Base-by-base conservation (phyloP, 257 asterid genomes). In the Lantana camara region DNA sequence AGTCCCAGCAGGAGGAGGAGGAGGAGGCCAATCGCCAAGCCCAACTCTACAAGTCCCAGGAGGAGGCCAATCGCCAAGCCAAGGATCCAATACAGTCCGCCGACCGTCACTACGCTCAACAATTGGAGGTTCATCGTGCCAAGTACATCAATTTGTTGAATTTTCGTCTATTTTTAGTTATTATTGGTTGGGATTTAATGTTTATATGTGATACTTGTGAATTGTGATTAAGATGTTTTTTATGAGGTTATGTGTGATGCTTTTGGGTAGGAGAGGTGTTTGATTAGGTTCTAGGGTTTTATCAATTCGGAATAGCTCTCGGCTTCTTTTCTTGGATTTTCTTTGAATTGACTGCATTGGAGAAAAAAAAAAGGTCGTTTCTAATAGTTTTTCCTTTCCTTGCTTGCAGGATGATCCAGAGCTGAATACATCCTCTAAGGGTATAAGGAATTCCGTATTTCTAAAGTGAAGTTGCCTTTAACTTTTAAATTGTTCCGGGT, bases 11-110 rank as follows among this genome's bases (percentile, higher is more conserved):
- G n/a, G n/a, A n/a, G n/a, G n/a, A n/a, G n/a, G n/a, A n/a, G n/a
- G n/a, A n/a, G n/a, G n/a, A n/a, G n/a, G n/a, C n/a, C 66, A 97
- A 93, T 67, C 96, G 90, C 72, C 90, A 90, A 73, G 99, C 97
- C 23, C 97, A 90, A 40, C 93, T 93, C 42, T 93, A 93, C 91
- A 73, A 76, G 73, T 87, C 96, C 40, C 96, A 93, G 82, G 91
- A 89, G 68, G 97, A 93, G 19, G 75, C 98, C 52, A 92, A 89
- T 70, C 95, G 97, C 73, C 82, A 80, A 44, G 75, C 87, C 17
- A 89, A 88, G 64, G 95, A 91, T 60, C 67, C 80, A 4, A 58
- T 83, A 2, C 80, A 70, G 66, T 63, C 91, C 20, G 74, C 91
- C 57, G 87, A 84, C 68, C 73, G 69, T 20, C 75, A 70, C 52